phyloP scores from a whole-genome alignment of 805 yeast species.

The Isabelozyma gotoi region DNA sequence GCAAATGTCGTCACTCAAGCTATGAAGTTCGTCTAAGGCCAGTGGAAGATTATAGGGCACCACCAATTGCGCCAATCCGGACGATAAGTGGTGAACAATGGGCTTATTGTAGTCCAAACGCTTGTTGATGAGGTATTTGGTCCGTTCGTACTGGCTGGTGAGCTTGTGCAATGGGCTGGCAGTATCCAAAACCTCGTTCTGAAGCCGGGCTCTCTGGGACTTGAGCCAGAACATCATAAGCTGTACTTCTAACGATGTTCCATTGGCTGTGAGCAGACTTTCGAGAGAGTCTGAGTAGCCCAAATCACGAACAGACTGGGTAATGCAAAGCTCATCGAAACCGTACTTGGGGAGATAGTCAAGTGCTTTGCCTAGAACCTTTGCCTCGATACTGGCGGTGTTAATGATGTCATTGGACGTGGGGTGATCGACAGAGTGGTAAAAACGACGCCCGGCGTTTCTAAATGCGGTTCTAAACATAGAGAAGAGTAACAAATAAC shows the following conservation, averaged over 20 bases:
- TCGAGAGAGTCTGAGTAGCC: conserved; percentile 54
- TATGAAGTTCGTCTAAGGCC: conserved; percentile 68
- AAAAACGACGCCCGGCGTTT: conserved; percentile 9
- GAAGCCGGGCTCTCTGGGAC: conserved; percentile 38
- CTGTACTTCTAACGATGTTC: conserved; percentile 53
- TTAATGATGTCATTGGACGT: conserved; percentile 33
- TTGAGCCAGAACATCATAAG: conserved; percentile 55
- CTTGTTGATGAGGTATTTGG: conserved; percentile 44
- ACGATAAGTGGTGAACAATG: conserved; percentile 39
- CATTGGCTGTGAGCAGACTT: conserved; percentile 37
- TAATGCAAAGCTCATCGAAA: conserved; percentile 47
- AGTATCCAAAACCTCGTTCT: conserved; percentile 24
- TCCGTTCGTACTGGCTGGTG: conserved; percentile 40
- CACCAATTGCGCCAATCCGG: conserved; percentile 60
- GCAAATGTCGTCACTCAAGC: conserved; percentile 79
- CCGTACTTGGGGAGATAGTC: conserved; percentile 52
- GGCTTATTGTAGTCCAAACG: conserved; percentile 55
- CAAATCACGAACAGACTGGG: conserved; percentile 47
- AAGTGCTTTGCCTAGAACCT: conserved; percentile 37
- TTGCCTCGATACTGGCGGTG: conserved; percentile 34
- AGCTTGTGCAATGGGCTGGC: conserved; percentile 25
- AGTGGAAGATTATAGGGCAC: conserved; percentile 59
- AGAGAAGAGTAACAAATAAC: too few species aligned
- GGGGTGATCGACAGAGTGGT: conserved; percentile 39
- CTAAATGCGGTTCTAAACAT: neutral